Conservation (phyloP, 1,284 basidiomycete species). For the Sphaerobolus stellatus region DNA sequence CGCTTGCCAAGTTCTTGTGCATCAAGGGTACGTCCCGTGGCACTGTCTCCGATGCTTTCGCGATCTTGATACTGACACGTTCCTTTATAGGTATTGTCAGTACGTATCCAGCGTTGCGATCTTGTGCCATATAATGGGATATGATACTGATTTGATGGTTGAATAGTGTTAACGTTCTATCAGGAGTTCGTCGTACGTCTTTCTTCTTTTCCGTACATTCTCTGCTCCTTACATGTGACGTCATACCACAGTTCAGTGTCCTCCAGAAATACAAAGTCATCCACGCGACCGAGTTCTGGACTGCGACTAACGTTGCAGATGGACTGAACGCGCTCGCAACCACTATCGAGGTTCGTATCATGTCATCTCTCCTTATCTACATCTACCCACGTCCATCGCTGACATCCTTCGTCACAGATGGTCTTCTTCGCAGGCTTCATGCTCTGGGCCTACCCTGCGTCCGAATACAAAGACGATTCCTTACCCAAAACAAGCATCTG, state of each 20-base stretch:
- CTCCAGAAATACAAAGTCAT: too few species aligned
- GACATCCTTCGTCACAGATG: constrained; percentile 50
- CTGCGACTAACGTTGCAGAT: constrained; percentile 72
- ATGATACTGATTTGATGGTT: too few species aligned
- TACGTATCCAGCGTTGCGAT: neutral
- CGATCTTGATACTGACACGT: neutral
- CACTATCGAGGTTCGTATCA: constrained; percentile 67
- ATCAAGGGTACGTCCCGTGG: constrained; percentile 56
- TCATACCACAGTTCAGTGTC: too few species aligned
- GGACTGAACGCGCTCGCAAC: constrained; percentile 80
- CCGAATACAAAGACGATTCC: constrained; percentile 58
- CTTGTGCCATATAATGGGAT: too few species aligned
- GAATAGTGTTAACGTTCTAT: constrained; percentile 76
- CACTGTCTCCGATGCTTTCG: too few species aligned
- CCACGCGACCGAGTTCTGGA: constrained; percentile 81
- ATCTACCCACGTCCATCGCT: neutral
- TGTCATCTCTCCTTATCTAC: neutral
- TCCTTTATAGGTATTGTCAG: constrained; percentile 4
- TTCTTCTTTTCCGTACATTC: too few species aligned
- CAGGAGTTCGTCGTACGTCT: constrained; percentile 68
- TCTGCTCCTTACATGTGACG: too few species aligned
- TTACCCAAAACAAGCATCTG: constrained; percentile 53
- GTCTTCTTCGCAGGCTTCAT: constrained; percentile 76
- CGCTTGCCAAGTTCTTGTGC: constrained; percentile 77
- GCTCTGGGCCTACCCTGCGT: constrained; percentile 77